phyloP scores from a whole-genome alignment of 768 basidiomycete genomes.

The Baorangia bicolor region DNA sequence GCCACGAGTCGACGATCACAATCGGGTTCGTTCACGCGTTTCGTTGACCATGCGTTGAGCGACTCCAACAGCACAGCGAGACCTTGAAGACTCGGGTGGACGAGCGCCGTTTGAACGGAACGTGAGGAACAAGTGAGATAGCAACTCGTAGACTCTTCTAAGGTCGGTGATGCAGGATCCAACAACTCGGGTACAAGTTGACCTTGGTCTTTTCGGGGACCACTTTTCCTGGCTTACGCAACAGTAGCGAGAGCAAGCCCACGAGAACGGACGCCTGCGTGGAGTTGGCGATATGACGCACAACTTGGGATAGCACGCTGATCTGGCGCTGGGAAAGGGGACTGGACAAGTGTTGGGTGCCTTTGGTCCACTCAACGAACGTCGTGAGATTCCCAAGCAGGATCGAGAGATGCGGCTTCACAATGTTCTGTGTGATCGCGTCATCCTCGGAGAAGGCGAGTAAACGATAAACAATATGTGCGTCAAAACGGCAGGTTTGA shows the following conservation, averaged over 20 bases:
- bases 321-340: constrained; percentile 81
- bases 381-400: constrained; percentile 71
- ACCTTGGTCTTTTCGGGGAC: constrained; percentile 86
- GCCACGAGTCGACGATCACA: constrained; percentile 82
- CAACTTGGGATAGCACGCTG: constrained; percentile 72
- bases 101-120: too few species aligned
- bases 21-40: constrained; percentile 86
- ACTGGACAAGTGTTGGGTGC: constrained; percentile 47
- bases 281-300: constrained; percentile 67
- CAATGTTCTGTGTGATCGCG: constrained; percentile 47
- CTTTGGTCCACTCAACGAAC: constrained; percentile 64
- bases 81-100: constrained; percentile 40
- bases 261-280: constrained; percentile 73
- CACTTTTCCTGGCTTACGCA: constrained; percentile 71
- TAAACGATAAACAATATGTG: too few species aligned
- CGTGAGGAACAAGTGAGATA: too few species aligned
- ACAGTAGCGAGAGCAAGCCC: constrained; percentile 69
- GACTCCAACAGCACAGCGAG: constrained; percentile 58
- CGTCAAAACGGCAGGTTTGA: too few species aligned
- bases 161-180: constrained; percentile 42
- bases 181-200: constrained; percentile 62
- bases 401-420: constrained; percentile 67
- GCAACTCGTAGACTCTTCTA: constrained; percentile 56
- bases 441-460: constrained; percentile 54
- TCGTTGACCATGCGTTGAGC: constrained; percentile 83